These are phyloP conservation scores for Podosphaera fusca DNA, from an alignment of 2,329 filamentous ascomycete species.

Conservation along the genomic window DNA sequence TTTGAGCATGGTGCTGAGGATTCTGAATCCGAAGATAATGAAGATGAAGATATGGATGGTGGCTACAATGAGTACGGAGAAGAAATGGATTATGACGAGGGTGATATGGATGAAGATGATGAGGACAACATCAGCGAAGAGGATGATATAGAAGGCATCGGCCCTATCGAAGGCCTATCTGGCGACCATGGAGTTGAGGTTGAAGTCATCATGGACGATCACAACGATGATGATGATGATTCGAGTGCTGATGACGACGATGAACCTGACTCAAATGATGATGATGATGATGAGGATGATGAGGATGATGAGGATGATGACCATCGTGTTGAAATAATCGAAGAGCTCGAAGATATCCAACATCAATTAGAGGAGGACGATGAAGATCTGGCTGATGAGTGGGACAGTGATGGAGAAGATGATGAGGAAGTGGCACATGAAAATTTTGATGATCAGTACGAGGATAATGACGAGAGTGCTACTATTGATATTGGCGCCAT, in stretches of 20 bases:
- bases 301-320: conserved; percentile 26
- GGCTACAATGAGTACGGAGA: conserved; percentile 83
- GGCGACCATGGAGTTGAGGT: conserved; percentile 36
- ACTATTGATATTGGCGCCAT: conserved; percentile 17
- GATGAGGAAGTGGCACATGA: conserved; percentile 29
- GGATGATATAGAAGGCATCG: conserved; percentile 66
- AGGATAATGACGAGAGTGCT: conserved; percentile 24
- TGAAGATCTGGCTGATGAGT: conserved; percentile 35
- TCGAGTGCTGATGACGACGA: conserved; percentile 35
- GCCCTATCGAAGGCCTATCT: conserved; percentile 55
- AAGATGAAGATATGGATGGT: conserved; percentile 78
- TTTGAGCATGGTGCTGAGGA: conserved; percentile 67
- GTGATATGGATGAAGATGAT: conserved; percentile 37
- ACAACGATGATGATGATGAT: conserved; percentile 33
- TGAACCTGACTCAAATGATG: conserved; percentile 29
- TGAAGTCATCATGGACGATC: conserved; percentile 64
- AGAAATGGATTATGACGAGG: conserved; percentile 29
- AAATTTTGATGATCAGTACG: conserved; percentile 30
- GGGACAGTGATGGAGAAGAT: conserved; percentile 36
- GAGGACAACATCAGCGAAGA: conserved; percentile 80
- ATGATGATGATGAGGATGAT: conserved; percentile 28
- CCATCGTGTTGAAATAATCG: conserved; percentile 31
- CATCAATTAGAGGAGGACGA: conserved; percentile 26
- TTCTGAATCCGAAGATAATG: conserved; percentile 49
- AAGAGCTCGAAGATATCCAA: conserved; percentile 34